A percentile compares a stretch with the other conserved stretches of the same genome.
phyloP scores from a whole-genome alignment of 345 rosid genomes.

The Linum trigynum region DNA sequence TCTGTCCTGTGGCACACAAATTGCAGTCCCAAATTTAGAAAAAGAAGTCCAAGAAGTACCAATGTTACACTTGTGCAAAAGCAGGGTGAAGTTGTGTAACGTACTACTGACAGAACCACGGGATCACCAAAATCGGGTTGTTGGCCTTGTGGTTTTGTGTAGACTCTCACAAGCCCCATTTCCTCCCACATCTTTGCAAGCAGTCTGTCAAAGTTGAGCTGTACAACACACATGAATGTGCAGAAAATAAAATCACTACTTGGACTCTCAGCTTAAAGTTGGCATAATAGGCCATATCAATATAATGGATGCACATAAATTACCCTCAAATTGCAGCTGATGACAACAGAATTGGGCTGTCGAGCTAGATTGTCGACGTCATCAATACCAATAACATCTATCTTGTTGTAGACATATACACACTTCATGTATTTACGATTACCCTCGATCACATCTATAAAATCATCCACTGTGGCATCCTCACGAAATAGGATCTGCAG shows the following conservation, averaged over 20 bases:
- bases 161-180: conserved; percentile 94
- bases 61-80: neutral
- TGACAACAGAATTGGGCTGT: conserved; percentile 86
- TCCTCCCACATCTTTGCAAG: conserved; percentile 95
- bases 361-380: conserved; percentile 91
- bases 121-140: conserved; percentile 96
- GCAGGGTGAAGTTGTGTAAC: conserved; percentile 15
- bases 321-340: conserved; percentile 95
- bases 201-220: conserved; percentile 95
- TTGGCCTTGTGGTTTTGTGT: conserved; percentile 98
- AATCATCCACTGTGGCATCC: conserved; percentile 98
- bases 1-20: conserved; percentile 50
- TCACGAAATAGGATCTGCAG: conserved; percentile 88
- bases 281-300: neutral
- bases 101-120: conserved; percentile 80
- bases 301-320: conserved; percentile 15
- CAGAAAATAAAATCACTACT: neutral
- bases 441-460: conserved; percentile 96
- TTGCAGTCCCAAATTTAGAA: neutral
- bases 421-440: conserved; percentile 96
- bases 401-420: conserved; percentile 92
- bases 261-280: neutral
- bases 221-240: conserved; percentile 18
- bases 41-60: neutral
- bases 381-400: conserved; percentile 91